A percentile compares a stretch with the other conserved stretches of the same genome.
phyloP scores from a whole-genome alignment of 2,329 filamentous ascomycete species.

The Sporothrix protearum region DNA sequence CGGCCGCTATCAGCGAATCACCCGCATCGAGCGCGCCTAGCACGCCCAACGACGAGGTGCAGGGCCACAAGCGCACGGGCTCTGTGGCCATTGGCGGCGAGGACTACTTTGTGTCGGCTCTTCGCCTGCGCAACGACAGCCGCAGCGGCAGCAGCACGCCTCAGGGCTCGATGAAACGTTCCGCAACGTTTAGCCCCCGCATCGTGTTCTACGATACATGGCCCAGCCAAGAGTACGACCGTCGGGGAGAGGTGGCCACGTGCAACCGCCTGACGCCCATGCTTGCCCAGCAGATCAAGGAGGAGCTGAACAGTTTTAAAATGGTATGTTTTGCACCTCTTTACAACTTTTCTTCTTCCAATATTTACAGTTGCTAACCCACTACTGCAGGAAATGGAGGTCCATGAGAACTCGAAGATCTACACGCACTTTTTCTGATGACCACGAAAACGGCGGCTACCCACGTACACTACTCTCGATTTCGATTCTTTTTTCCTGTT shows the following conservation, averaged over 20 bases:
- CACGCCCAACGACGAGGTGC: constrained; percentile 76
- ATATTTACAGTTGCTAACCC: background rate
- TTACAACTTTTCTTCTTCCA: background rate
- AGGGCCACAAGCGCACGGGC: constrained; percentile 62
- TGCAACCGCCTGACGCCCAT: constrained; percentile 97
- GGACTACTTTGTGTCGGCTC: constrained; percentile 82
- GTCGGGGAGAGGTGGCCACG: constrained; percentile 90
- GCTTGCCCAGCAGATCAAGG: constrained; percentile 98
- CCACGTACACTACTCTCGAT: constrained; percentile 30
- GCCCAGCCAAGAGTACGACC: constrained; percentile 93
- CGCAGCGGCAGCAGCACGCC: constrained; percentile 81
- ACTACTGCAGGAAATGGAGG: constrained; percentile 85
- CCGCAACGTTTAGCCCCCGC: constrained; percentile 79
- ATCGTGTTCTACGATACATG: constrained; percentile 96
- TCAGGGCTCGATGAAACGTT: constrained; percentile 59
- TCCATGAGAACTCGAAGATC: constrained; percentile 97
- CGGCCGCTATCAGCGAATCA: constrained; percentile 67
- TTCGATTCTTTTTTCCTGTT: constrained; percentile 27
- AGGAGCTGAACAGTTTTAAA: constrained; percentile 98
- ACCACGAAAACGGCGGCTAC: constrained; percentile 30
- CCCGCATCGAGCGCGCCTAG: constrained; percentile 82
- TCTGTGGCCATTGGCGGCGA: constrained; percentile 73
- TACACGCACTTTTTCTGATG: constrained; percentile 99
- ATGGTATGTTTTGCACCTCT: constrained; percentile 62
- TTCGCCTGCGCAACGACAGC: constrained; percentile 69